Conservation (phyloP, 169 alveolate species). For the Ichthyophthirius multifiliis region DNA sequence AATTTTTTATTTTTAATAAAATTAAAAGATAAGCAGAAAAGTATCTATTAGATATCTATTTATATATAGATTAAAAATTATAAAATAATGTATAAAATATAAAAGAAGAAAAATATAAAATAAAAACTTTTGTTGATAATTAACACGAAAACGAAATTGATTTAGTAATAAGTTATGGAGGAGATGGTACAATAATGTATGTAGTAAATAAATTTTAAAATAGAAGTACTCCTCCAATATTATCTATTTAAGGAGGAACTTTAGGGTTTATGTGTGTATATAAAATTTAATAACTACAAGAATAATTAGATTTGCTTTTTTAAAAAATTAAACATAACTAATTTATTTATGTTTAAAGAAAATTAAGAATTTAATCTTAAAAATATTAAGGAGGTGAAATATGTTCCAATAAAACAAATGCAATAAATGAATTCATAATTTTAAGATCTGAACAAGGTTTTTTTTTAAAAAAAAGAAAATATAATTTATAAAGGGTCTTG, state of each 20-base stretch:
- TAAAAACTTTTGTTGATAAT: no score
- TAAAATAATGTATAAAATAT: no score
- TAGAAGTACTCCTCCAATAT: constrained; percentile 57
- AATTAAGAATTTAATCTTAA: not conserved
- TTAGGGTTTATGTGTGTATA: constrained; percentile 57
- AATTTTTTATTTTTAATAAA: no score
- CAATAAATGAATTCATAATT: no score
- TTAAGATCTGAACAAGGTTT: no score
- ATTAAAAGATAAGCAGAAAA: no score
- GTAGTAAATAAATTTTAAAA: constrained; percentile 81
- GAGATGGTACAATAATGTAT: constrained; percentile 94
- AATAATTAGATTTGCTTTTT: constrained; percentile 6
- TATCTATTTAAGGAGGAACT: constrained; percentile 59
- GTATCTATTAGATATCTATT: no score
- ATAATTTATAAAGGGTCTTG: not conserved
- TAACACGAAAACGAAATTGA: no score
- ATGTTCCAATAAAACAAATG: not conserved
- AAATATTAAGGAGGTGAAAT: not conserved
- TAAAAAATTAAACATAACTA: not conserved
- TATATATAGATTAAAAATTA: no score
- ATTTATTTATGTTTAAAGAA: not conserved
- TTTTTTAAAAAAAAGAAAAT: no score
- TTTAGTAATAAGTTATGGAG: constrained; percentile 90
- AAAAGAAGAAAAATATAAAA: no score
- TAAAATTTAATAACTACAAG: constrained; percentile 15